Conservation (phyloP, 139 green algal species). For the Prasinococcaceae sp. region DNA sequence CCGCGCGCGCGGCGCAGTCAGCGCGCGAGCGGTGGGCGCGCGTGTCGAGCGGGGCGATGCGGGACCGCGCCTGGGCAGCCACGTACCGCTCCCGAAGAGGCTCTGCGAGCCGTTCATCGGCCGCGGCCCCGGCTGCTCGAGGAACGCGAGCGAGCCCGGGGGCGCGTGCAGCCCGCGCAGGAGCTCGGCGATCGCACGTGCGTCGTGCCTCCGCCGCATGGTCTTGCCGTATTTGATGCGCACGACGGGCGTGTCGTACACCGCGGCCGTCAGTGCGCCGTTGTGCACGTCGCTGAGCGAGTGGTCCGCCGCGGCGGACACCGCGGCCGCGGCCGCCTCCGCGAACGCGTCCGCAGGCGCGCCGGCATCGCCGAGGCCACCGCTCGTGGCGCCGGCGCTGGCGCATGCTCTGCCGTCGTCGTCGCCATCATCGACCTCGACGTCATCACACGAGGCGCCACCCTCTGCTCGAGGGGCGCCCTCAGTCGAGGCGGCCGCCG, state of each 20-base stretch:
- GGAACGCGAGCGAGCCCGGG: slow-evolving; percentile 14
- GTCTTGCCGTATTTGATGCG: slow-evolving; percentile 3
- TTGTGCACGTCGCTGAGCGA: too few relatives aligned
- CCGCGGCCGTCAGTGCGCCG: too few relatives aligned
- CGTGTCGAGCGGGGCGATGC: background rate
- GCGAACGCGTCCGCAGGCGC: too few relatives aligned
- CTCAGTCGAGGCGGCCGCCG: too few relatives aligned
- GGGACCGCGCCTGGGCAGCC: background rate
- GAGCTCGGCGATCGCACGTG: slow-evolving; percentile 3
- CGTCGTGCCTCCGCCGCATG: slow-evolving; percentile 13
- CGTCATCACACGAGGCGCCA: too few relatives aligned
- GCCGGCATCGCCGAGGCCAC: too few relatives aligned
- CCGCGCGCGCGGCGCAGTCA: slow-evolving; percentile 21
- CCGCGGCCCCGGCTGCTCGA: slow-evolving; percentile 11
- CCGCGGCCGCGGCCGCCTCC: too few relatives aligned
- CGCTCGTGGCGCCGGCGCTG: too few relatives aligned
- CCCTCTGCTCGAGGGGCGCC: too few relatives aligned
- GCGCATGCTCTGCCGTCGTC: too few relatives aligned
- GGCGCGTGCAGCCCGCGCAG: slow-evolving; percentile 7
- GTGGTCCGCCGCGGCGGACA: too few relatives aligned
- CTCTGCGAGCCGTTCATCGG: slow-evolving; percentile 15
- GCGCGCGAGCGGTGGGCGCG: background rate
- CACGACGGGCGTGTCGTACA: slow-evolving; percentile 8
- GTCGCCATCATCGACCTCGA: too few relatives aligned
- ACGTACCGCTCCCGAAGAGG: background rate